Percentiles rank a stretch among this genome's conserved stretches.
Conservation (phyloP, 1,139 yeast species). For the Blastobotrys petasosporus region DNA sequence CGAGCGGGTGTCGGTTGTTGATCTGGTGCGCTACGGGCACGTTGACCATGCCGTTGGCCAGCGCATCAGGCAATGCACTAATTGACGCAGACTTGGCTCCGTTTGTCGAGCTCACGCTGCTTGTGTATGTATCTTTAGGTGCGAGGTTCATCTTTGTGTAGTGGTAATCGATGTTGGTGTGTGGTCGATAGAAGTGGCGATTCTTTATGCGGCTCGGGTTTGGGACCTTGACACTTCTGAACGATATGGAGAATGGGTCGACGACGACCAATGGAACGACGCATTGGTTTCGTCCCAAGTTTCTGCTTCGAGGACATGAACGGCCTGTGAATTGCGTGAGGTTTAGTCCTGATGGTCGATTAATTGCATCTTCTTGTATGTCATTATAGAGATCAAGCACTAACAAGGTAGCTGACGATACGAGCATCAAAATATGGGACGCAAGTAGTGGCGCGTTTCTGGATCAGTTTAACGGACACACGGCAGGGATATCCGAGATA, state of each 20-base stretch:
- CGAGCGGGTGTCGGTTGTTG: slow-evolving; percentile 85
- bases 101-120: too few species aligned
- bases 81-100: slow-evolving; percentile 19
- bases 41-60: slow-evolving; percentile 24
- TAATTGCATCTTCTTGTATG: slow-evolving; percentile 49
- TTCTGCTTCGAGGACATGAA: slow-evolving; percentile 6
- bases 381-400: background rate
- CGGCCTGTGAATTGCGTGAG: slow-evolving; percentile 11
- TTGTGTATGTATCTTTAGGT: too few species aligned
- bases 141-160: too few species aligned
- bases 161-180: too few species aligned
- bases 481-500: slow-evolving; percentile 62
- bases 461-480: slow-evolving; percentile 52
- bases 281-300: slow-evolving; percentile 2
- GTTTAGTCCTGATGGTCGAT: slow-evolving; percentile 48
- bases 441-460: slow-evolving; percentile 32
- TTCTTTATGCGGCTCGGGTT: too few species aligned
- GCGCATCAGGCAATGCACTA: slow-evolving; percentile 26
- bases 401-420: slow-evolving; percentile 34
- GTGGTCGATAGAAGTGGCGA: too few species aligned
- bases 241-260: too few species aligned
- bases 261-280: too few species aligned
- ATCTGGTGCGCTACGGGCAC: slow-evolving; percentile 51
- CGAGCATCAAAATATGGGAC: slow-evolving; percentile 42
- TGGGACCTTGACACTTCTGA: too few species aligned